phyloP scores from a whole-genome alignment of 108 stramenopile species.

The Nitzschia inconspicua region DNA sequence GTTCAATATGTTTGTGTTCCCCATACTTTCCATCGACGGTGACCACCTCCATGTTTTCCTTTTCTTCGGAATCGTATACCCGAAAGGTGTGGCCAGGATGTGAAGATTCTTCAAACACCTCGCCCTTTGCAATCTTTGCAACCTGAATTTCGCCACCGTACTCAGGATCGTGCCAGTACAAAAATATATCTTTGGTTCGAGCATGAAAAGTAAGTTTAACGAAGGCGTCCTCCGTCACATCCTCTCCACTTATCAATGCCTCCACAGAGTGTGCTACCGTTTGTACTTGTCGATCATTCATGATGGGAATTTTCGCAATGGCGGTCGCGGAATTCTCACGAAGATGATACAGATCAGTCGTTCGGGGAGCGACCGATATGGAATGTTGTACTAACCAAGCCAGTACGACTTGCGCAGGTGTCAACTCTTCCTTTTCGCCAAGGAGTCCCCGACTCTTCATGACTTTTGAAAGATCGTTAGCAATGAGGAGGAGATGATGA shows the following conservation, averaged over 20 bases:
- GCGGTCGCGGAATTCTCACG: constrained; percentile 43
- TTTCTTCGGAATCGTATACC: constrained; percentile 21
- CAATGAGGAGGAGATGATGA: constrained; percentile 29
- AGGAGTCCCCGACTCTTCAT: constrained; percentile 1
- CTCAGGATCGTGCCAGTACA: constrained; percentile 47
- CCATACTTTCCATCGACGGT: constrained; percentile 37
- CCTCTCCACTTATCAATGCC: constrained; percentile 45
- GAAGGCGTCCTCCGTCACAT: constrained; percentile 37
- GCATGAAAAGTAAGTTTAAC: constrained; percentile 36
- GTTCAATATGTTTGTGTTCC: constrained; percentile 46
- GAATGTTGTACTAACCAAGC: constrained; percentile 54
- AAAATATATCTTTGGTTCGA: constrained; percentile 30
- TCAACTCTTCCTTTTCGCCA: not conserved
- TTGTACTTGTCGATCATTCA: constrained; percentile 37
- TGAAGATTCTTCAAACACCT: constrained; percentile 34
- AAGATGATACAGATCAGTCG: constrained; percentile 33
- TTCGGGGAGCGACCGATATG: constrained; percentile 53
- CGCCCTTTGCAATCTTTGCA: constrained; percentile 27
- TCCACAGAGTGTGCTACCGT: constrained; percentile 35
- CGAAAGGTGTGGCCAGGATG: constrained; percentile 45
- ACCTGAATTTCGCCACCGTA: constrained; percentile 40
- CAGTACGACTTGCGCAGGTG: constrained; percentile 40
- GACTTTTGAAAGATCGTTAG: constrained; percentile 20
- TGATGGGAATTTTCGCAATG: constrained; percentile 31
- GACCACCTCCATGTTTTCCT: constrained; percentile 22